These are phyloP conservation scores for Phytopythium montanum DNA, from an alignment of 352 stramenopile genomes.

Conservation along the genomic window DNA sequence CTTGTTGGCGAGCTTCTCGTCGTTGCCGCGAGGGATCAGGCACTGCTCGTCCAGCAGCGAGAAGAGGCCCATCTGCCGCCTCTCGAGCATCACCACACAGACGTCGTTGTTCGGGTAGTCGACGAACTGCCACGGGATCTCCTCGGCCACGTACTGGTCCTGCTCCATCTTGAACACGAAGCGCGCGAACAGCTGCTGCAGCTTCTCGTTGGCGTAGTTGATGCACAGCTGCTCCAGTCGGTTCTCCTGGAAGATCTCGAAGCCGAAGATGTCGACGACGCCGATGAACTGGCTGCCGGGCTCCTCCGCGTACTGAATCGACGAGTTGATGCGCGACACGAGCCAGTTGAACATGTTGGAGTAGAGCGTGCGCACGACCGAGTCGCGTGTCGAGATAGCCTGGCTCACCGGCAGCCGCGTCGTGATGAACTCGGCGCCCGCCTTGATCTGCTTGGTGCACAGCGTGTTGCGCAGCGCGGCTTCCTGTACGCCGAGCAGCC, in stretches of 20 bases:
- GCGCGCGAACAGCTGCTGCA: conserved; percentile 78
- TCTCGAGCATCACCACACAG: conserved; percentile 74
- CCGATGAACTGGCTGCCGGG: conserved; percentile 77
- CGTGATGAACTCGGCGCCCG: conserved; percentile 74
- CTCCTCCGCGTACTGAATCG: conserved; percentile 81
- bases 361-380: conserved; percentile 87
- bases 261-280: conserved; percentile 91
- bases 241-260: conserved; percentile 91
- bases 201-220: conserved; percentile 88
- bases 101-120: conserved; percentile 87
- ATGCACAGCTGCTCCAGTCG: conserved; percentile 90
- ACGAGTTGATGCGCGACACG: conserved; percentile 92
- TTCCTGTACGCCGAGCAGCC: conserved; percentile 60
- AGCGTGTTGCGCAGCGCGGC: conserved; percentile 57
- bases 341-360: conserved; percentile 93
- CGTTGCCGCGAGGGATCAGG: conserved; percentile 77
- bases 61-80: conserved; percentile 73
- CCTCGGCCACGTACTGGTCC: conserved; percentile 77
- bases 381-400: conserved; percentile 73
- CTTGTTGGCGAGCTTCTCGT: conserved; percentile 83
- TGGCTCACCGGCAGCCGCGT: conserved; percentile 61
- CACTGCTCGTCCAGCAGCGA: conserved; percentile 85
- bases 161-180: conserved; percentile 89
- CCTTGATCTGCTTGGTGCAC: conserved; percentile 79
- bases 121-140: conserved; percentile 88